Conservation (phyloP, 139 green algal species). For the Nannochloris sp. region DNA sequence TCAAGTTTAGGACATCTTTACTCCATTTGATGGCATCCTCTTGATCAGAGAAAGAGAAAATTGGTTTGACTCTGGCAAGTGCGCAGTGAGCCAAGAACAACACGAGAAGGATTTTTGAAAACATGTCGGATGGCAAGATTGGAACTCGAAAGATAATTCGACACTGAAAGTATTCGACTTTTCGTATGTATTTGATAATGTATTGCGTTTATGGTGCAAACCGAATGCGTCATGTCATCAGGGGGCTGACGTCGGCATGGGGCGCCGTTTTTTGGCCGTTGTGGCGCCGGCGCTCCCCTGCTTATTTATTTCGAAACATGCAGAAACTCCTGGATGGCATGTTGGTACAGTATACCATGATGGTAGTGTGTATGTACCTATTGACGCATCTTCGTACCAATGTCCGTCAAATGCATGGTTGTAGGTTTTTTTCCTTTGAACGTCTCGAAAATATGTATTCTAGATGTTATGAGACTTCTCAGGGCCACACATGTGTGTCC, state of each 20-base stretch:
- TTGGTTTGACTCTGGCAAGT: background rate
- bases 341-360: too few species aligned
- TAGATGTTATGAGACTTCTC: conserved; percentile 13
- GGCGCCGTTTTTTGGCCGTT: too few species aligned
- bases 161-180: too few species aligned
- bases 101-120: background rate
- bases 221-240: too few species aligned
- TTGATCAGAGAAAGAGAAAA: background rate
- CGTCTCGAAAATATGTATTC: conserved; percentile 23
- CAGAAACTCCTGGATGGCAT: too few species aligned
- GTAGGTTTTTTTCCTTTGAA: conserved; percentile 10
- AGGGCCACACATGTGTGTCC: conserved; percentile 3
- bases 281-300: too few species aligned
- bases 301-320: too few species aligned
- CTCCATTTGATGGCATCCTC: background rate
- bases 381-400: conserved; percentile 7
- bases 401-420: conserved; percentile 13
- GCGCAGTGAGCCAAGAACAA: background rate
- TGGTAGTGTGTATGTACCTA: background rate
- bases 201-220: too few species aligned
- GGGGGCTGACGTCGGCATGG: too few species aligned
- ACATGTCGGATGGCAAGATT: too few species aligned
- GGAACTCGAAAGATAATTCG: too few species aligned
- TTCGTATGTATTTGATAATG: too few species aligned
- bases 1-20: background rate